These are phyloP conservation scores for Phylloporus rhodoxanthus DNA, from an alignment of 768 basidiomycete species.

Conservation along the genomic window DNA sequence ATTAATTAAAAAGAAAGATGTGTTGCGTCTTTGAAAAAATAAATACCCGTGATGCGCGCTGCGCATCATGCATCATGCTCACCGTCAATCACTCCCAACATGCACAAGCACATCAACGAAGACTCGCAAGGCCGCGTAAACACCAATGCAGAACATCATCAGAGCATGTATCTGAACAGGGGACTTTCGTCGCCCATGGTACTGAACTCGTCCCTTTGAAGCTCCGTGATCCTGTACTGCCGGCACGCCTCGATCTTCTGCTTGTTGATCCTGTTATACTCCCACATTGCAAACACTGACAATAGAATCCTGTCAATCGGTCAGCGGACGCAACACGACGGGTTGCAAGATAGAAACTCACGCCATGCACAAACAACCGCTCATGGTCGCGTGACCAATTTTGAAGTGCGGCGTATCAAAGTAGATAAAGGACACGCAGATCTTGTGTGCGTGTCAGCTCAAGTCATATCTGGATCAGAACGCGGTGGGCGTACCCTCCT, in stretches of 20 bases:
- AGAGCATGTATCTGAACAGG: conserved; percentile 4
- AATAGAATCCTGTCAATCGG: background rate
- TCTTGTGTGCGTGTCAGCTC: background rate
- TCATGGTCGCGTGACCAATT: background rate
- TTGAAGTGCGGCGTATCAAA: background rate
- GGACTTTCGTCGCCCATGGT: conserved; percentile 4
- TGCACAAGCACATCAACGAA: background rate
- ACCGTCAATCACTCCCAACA: background rate
- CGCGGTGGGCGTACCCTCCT: background rate
- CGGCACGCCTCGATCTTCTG: background rate
- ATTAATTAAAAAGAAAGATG: background rate
- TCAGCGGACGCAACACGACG: background rate
- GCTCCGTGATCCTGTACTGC: conserved; percentile 1
- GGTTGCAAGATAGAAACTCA: background rate
- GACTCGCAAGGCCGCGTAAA: background rate
- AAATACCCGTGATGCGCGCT: background rate
- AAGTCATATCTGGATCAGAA: background rate
- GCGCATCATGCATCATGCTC: background rate
- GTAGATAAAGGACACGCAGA: background rate
- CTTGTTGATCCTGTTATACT: conserved; percentile 1
- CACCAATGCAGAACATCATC: background rate
- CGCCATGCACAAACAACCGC: background rate
- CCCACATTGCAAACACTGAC: conserved; percentile 2
- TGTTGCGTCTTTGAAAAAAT: background rate
- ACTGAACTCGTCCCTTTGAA: background rate